Base-by-base conservation (phyloP, 306 rosid genomes). In the Casuarina glauca region DNA sequence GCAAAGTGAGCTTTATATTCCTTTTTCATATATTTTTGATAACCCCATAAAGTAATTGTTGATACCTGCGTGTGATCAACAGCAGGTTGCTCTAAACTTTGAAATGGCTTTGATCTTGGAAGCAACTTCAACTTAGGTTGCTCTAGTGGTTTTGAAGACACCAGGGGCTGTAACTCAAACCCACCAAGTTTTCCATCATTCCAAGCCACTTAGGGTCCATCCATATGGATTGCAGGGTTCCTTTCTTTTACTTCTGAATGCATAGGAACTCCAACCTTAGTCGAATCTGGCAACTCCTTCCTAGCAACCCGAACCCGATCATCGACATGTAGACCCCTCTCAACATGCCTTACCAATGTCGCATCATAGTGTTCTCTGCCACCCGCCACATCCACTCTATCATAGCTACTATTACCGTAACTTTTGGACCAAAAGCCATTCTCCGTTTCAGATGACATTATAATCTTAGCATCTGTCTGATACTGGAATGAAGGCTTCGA, bases 41-140 rank as follows among this genome's bases (percentile, higher is more conserved):
- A 53, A 63, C 20, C 58, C 48, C 63, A 69, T 69, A 36, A 60
- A 76, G 52, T 54, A 81, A 82, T 16, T 17, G 61, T 52, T n/a
- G 70, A 77, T 84, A 96, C 99, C 93, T 93, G 94, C 11, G 69
- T 48, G 72, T 78, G 80, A 77, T 86, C 89, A 20, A 58, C 80
- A 75, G 61, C 80, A 73, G 83, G 77, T 53, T 84, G 79, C 72
- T 96, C 98, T 32, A 87, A 61, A 83, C 60, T 68, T 51, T 80
- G 93, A 72, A 86, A 64, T 44, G 93, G 91, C 88, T 79, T 96
- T 69, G 89, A 73, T 83, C 90, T 88, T 10, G 98, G 96, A 54
- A 91, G 86, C 77, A 96, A 84, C 86, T 90, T 93, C 80, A 96
- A 78, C 82, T 93, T 91, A 5, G 93, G 98, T 43, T 94, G 85